Percentiles rank a stretch among this genome's conserved stretches.
These are phyloP conservation scores for Comarum palustre DNA, from an alignment of 306 rosid genomes.

Conservation along the genomic window DNA sequence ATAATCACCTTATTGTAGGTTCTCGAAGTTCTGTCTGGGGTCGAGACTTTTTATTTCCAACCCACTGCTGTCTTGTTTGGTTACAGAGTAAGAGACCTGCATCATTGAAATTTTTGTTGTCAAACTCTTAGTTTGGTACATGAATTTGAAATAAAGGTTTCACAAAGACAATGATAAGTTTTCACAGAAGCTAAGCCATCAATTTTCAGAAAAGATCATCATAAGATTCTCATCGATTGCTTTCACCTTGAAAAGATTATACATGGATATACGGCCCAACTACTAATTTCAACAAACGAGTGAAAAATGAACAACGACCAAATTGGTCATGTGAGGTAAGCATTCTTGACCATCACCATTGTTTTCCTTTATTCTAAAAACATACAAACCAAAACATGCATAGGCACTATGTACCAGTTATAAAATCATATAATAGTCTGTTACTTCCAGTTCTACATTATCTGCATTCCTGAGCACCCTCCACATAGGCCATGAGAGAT, in stretches of 20 bases:
- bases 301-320: neutral
- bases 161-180: neutral
- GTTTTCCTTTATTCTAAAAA: neutral
- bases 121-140: slow-evolving; percentile 1
- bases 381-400: neutral
- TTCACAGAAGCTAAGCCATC: neutral
- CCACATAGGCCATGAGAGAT: neutral
- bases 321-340: neutral
- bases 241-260: neutral
- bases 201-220: neutral
- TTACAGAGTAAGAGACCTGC: slow-evolving; percentile 85
- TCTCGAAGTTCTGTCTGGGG: slow-evolving; percentile 41
- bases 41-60: slow-evolving; percentile 44
- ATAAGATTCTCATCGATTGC: neutral
- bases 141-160: neutral
- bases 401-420: neutral
- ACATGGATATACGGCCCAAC: neutral
- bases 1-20: slow-evolving; percentile 59
- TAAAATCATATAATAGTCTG: neutral
- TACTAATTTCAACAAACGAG: neutral
- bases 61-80: slow-evolving; percentile 70
- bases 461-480: neutral
- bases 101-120: slow-evolving; percentile 20
- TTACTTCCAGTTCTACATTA: neutral
- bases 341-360: neutral